These are phyloP conservation scores for Shiraia bambusicola DNA, from an alignment of 2,329 filamentous ascomycete genomes.

Conservation along the genomic window DNA sequence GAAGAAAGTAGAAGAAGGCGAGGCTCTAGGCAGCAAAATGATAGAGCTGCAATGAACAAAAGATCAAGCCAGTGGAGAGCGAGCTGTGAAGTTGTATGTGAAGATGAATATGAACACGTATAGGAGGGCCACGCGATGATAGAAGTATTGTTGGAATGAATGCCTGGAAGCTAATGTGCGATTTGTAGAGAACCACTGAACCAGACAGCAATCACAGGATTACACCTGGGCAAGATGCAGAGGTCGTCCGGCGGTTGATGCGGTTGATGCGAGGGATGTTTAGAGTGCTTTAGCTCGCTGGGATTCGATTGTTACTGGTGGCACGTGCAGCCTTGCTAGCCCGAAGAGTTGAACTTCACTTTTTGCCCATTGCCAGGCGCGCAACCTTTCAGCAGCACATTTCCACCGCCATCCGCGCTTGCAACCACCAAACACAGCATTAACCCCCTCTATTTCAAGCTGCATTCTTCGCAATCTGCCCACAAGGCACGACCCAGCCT, in stretches of 20 bases:
- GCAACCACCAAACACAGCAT: background rate
- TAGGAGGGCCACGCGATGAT: no score
- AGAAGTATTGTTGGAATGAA: no score
- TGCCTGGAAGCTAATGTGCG: background rate
- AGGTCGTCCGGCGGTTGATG: no score
- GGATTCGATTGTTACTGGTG: slow-evolving; percentile 9
- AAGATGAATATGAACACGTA: no score
- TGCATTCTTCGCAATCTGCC: slow-evolving; percentile 2
- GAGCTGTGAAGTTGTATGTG: no score
- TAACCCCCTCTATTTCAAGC: slow-evolving; percentile 2
- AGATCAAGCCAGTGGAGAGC: no score
- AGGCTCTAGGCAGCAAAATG: no score
- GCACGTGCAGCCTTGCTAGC: slow-evolving; percentile 17
- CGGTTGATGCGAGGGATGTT: no score
- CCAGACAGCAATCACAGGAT: no score
- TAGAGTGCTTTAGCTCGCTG: no score
- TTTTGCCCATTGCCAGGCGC: slow-evolving; percentile 20
- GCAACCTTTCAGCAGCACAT: slow-evolving; percentile 8
- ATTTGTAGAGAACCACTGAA: background rate
- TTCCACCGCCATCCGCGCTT: slow-evolving; percentile 4
- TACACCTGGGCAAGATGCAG: background rate
- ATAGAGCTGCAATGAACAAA: no score
- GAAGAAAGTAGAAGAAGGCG: no score
- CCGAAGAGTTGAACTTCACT: slow-evolving; percentile 34
- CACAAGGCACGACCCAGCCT: background rate